phyloP scores from a whole-genome alignment of 768 basidiomycete species.

The Hypsizygus marmoreus region DNA sequence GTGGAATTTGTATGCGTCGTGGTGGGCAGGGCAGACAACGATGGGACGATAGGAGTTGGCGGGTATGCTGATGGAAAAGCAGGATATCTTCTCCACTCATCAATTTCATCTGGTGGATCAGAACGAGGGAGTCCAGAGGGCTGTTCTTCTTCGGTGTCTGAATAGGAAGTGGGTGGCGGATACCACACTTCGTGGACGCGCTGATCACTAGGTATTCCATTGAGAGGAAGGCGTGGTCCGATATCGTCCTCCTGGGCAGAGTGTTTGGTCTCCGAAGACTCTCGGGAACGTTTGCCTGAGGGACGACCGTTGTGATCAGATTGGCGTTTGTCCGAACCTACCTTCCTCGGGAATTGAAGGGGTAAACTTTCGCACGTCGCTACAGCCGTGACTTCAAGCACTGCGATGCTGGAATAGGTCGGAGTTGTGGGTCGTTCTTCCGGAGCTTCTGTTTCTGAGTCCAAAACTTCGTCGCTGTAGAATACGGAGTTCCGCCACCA shows the following conservation, averaged over 20 bases:
- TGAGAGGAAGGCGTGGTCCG: conserved; percentile 11
- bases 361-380: conserved; percentile 3
- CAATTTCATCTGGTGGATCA: conserved; percentile 33
- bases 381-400: conserved; percentile 1
- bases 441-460: conserved; percentile 21
- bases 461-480: conserved; percentile 11
- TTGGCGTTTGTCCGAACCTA: conserved; percentile 1
- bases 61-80: conserved; percentile 80
- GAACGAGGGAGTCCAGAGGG: conserved; percentile 6
- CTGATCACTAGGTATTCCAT: conserved; percentile 1
- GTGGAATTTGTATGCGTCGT: conserved; percentile 6
- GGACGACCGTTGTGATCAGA: conserved; percentile 2
- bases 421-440: not conserved
- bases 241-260: conserved; percentile 9
- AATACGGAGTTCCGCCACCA: conserved; percentile 38
- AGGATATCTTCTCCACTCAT: conserved; percentile 76
- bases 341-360: conserved; percentile 14
- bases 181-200: conserved; percentile 55
- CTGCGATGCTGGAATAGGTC: not conserved
- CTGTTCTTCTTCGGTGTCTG: conserved; percentile 32
- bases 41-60: conserved; percentile 56
- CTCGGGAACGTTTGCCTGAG: conserved; percentile 1
- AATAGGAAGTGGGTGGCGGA: conserved; percentile 53
- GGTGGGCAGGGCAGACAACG: conserved; percentile 29
- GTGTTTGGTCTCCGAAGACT: conserved; percentile 4